phyloP scores from a whole-genome alignment of 768 basidiomycete species.

The Crepidotus variabilis region DNA sequence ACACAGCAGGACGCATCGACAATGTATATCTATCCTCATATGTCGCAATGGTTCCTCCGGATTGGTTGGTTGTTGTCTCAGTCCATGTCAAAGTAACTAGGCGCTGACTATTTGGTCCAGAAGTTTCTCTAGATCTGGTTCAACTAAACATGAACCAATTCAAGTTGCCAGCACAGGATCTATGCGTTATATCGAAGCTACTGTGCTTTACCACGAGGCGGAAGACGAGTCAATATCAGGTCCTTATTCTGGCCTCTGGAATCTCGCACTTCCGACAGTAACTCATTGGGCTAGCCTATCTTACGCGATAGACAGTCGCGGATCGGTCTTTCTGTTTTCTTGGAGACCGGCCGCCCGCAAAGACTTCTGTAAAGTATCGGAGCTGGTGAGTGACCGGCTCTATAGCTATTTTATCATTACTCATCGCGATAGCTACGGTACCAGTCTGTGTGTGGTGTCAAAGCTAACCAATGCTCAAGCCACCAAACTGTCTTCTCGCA shows the following conservation, averaged over 20 bases:
- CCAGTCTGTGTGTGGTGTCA: background rate
- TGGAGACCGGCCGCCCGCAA: background rate
- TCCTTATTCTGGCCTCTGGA: too few species aligned
- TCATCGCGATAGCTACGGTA: background rate
- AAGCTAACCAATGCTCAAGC: background rate
- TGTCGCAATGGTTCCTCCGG: background rate
- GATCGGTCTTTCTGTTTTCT: background rate
- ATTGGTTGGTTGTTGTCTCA: background rate
- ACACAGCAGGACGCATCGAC: background rate
- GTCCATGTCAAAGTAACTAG: background rate
- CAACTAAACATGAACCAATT: background rate
- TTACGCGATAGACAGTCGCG: background rate
- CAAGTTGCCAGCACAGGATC: background rate
- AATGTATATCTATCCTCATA: background rate
- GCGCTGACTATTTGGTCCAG: background rate
- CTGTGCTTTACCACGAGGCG: background rate
- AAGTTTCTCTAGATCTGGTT: background rate
- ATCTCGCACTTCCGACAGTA: too few species aligned
- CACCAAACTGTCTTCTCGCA: background rate
- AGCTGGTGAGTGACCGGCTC: background rate
- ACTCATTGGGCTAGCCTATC: too few species aligned
- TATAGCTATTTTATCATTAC: background rate
- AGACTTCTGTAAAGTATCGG: background rate
- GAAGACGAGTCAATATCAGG: too few species aligned
- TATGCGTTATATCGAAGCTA: background rate